Evolutionary conservation across 768 basidiomycete genomes (phyloP), one percentile per base, ranked within the genome.

Genomic region (Auricularia auricula-judae): DNA sequence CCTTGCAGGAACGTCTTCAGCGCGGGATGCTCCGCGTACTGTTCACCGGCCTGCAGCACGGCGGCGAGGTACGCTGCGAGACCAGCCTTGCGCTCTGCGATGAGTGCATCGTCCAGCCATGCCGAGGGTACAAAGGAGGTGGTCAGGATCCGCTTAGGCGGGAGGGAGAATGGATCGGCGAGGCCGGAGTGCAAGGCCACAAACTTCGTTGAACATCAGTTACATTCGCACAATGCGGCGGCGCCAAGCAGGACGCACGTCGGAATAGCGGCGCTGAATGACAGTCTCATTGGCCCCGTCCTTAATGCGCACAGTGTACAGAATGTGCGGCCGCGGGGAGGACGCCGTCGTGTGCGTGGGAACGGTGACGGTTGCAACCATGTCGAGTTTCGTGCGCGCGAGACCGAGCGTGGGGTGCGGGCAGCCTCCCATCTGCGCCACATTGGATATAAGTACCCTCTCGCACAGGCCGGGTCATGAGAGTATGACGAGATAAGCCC

Each of bases 61-160:
- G 73, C 71, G 39, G 71, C 71, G 36, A 84, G 72, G 66, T 83
- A 83, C 14, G 73, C 69, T 16, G 75, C 72, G 2, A 84, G 70
- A 3, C 81, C 82, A 4, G 72, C 71, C 71, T 82, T 84, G 66
- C 83, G 79, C 69, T 82, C 81, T 0, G 76, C 70, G 62, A 84
- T 82, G 43, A 84, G 78, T 11, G 74, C 65, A 66, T 84, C 81
- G 68, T 83, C 80, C 16, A 80, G 73, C 82, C 84, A 84, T 2
- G 80, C 80, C 1, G 78, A 79, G 0, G 82, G 82, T 21, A 82
- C 64, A 68, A 84, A 80, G 1, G 75, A 76, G 8, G 79, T 82
- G n/a, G 73, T 71, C 4, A 84, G 71, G 23, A 79, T 72, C n/a
- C 80, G 79, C 72, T 82, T 83, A 3, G 82, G 80, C 11, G 84